A percentile compares a stretch with the other conserved stretches of the same genome.
Evolutionary conservation across 768 basidiomycete genomes (phyloP).

Genomic region (Mycena sanguinolenta): DNA sequence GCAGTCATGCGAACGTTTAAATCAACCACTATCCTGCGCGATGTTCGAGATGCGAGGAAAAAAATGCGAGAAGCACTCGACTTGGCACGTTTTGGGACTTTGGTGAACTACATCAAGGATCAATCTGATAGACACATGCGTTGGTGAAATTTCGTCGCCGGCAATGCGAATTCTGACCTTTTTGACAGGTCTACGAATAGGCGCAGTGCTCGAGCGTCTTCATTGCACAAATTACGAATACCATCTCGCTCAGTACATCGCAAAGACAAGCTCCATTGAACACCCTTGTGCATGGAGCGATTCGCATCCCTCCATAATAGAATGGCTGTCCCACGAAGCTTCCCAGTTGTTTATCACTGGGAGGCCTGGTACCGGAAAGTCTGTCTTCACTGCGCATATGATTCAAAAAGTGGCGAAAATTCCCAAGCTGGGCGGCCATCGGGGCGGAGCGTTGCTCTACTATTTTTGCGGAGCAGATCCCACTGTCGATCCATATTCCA

Average conservation of each 20-base stretch:
- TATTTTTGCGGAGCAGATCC: conserved; percentile 24
- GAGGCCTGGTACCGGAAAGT: conserved; percentile 18
- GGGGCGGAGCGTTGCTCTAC: conserved; percentile 17
- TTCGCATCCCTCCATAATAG: conserved; percentile 12
- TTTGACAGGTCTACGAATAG: background rate
- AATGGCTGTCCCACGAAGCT: conserved; percentile 17
- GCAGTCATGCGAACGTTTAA: conserved; percentile 21
- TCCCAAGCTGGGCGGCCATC: background rate
- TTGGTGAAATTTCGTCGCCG: background rate
- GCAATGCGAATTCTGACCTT: background rate
- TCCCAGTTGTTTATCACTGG: conserved; percentile 11
- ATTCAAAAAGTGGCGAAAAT: conserved; percentile 17
- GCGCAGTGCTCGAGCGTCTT: conserved; percentile 7
- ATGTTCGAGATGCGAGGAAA: conserved; percentile 10
- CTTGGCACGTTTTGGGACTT: conserved; percentile 14
- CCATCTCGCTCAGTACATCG: conserved; percentile 16
- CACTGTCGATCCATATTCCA: conserved; percentile 13
- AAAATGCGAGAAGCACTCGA: conserved; percentile 20
- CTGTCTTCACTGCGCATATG: conserved; percentile 18
- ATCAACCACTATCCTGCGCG: conserved; percentile 2
- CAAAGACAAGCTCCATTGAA: conserved; percentile 18
- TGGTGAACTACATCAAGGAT: conserved; percentile 1
- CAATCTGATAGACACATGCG: conserved; percentile 14
- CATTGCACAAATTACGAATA: conserved; percentile 26
- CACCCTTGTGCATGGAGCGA: conserved; percentile 18